phyloP scores from a whole-genome alignment of 306 rosid species.

The Leucaena leucocephala region DNA sequence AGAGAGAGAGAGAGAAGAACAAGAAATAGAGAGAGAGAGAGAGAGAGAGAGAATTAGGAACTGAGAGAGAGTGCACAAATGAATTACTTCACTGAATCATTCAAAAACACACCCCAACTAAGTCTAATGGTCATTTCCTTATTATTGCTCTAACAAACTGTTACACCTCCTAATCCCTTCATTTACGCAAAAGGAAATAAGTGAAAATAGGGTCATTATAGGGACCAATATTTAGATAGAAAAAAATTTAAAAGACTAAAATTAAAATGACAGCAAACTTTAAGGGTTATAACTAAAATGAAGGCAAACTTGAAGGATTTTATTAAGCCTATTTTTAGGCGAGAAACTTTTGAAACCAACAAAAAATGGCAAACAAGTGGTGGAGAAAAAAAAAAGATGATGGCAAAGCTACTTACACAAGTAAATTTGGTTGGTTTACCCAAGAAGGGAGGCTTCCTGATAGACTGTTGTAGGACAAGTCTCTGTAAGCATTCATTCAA shows the following conservation, averaged over 20 bases:
- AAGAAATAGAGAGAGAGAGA: background rate
- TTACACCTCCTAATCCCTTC: no score
- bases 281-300: no score
- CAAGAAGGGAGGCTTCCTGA: conserved; percentile 80
- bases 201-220: no score
- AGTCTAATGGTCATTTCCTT: no score
- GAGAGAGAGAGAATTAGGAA: no score
- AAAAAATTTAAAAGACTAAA: no score
- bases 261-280: background rate
- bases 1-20: background rate
- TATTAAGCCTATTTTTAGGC: background rate
- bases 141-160: no score
- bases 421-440: conserved; percentile 52
- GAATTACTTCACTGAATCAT: no score
- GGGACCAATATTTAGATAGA: no score
- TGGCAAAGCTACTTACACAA: conserved; percentile 51
- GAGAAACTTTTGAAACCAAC: background rate
- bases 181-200: no score
- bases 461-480: conserved; percentile 77
- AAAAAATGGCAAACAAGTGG: background rate
- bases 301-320: background rate
- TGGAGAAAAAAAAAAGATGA: background rate
- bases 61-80: no score
- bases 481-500: conserved; percentile 59
- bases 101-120: no score